Percentiles rank a stretch among this genome's conserved stretches.
These are phyloP conservation scores for Colletotrichum liaoningense DNA, from an alignment of 2,329 filamentous ascomycete species.

Conservation along the genomic window DNA sequence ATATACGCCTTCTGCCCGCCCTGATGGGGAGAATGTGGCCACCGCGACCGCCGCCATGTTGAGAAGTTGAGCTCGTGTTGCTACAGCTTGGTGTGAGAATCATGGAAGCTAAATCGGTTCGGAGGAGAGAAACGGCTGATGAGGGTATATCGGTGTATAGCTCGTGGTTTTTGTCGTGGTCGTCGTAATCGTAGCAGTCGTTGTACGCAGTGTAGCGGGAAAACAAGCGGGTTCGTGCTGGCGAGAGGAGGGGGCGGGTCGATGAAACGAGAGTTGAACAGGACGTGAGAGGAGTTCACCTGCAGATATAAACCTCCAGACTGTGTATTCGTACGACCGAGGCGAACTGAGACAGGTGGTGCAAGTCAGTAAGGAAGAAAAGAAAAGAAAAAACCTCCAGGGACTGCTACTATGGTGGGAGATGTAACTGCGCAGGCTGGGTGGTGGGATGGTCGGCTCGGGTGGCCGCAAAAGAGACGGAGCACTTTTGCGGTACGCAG, in stretches of 20 bases:
- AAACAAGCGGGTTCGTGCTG: constrained; percentile 6
- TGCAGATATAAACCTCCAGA: not conserved
- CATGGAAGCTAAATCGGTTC: constrained; percentile 59
- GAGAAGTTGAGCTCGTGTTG: constrained; percentile 57
- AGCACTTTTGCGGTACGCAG: constrained; percentile 1
- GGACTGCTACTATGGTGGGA: not conserved
- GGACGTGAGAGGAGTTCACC: not conserved
- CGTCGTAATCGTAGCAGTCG: not conserved
- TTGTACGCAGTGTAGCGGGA: constrained; percentile 18
- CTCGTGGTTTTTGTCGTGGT: constrained; percentile 18
- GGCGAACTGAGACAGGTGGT: constrained; percentile 20
- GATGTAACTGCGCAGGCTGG: constrained; percentile 32
- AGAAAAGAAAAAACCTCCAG: not conserved
- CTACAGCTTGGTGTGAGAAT: constrained; percentile 56
- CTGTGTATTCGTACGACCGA: not conserved
- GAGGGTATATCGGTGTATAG: not conserved
- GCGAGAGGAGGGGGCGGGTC: not conserved
- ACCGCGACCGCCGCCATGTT: constrained; percentile 67
- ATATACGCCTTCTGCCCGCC: constrained; percentile 54
- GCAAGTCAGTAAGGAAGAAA: constrained; percentile 6
- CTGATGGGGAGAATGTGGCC: constrained; percentile 52
- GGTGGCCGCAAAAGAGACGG: constrained; percentile 20
- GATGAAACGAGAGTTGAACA: not conserved
- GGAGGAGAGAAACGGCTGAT: constrained; percentile 30
- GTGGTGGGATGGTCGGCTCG: constrained; percentile 12